Base-by-base conservation (phyloP, 1,284 basidiomycete species). In the Caloboletus firmus region DNA sequence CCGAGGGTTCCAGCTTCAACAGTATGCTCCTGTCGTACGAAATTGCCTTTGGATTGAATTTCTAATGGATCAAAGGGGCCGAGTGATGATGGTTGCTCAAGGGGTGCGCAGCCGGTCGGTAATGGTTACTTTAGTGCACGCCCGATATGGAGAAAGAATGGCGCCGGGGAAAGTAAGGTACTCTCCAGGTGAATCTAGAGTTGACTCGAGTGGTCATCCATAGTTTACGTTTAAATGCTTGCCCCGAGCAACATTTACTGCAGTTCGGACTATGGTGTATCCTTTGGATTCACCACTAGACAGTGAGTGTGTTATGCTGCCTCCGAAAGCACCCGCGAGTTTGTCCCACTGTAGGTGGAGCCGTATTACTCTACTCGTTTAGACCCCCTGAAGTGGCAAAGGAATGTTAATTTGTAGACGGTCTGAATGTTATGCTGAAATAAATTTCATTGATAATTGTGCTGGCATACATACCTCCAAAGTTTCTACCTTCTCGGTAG, bases 251-350 rank as follows among this genome's bases (percentile, higher is more conserved):
- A 73, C 47, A 80, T 88, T 45, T 76, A 76, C 30, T 91, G 89
- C 72, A 85, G 89, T 65, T 72, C 78, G 9, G 81, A 80, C 43
- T 91, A 84, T 65, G 89, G 89, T 26, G 79, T 85, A 0, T 76
- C 83, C 4, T 93, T 89, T 74, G 71, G 69, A 35, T 91, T 90
- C 68, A 64, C 69, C 7, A 67, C 75, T 54, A 84, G 81, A 66
- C 72, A 78, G 85, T 88, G 62, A 62, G 47, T 22, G 82, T 74
- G 26, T 20, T 8, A 30, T 37, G 32, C 22, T n/a, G 17, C 17
- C 20, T 39, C 7, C 24, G 30, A 43, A 17, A 40, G 15, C 15
- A 10, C 53, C 34, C 42, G 39, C 36, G 24, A 36, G 18, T 37
- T 22, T 15, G n/a, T n/a, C 20, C 26, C 28, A 17, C 52, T 54